Base-by-base conservation (phyloP, 2,329 filamentous ascomycete genomes). In the Alternaria sp. region DNA sequence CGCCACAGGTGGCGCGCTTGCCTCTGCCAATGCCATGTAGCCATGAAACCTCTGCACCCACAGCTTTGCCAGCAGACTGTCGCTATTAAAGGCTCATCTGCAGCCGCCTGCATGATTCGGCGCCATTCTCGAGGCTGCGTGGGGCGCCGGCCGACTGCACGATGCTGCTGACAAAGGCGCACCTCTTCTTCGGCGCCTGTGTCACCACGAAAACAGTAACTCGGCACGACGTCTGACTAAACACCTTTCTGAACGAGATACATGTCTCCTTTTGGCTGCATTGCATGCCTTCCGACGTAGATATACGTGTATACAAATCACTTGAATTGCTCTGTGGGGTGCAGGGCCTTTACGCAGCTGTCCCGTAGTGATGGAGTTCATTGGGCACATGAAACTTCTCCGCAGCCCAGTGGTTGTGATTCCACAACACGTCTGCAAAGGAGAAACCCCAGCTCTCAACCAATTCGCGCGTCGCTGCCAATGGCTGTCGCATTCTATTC, bases 161-260 rank as follows among this genome's bases (percentile, higher is more conserved):
- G 34, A 41, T 34, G 61, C 44, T 32, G 62, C 55, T 64, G 59
- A 59, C 62, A 62, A 63, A 60, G 49, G 38, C 41, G n/a, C 36
- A 41, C n/a, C 30, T 40, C 12, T n/a, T 40, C 12, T 22, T 8
- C 32, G 41, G 38, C 55, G 22, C 36, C 41, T 6, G 41, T 41
- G 56, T 6, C 4, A 41, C 49, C 49, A 49, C 44, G 4, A 16
- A n/a, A 4, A n/a, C 49, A 40, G 18, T 28, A 8, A 12, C 53
- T 49, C 44, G 53, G 49, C 28, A n/a, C 41, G 46, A n/a, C 41
- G 46, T 27, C 28, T 46, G 52, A 54, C 41, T 32, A n/a, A 49
- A 56, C 25, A 28, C 18, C n/a, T 9, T 12, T 14, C 28, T n/a
- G 10, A 10, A 7, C 12, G 4, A 20, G 5, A 10, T 20, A 5